Evolutionary conservation across 140 eudicot genomes (phyloP).

Genomic region (Stevia rebaudiana): DNA sequence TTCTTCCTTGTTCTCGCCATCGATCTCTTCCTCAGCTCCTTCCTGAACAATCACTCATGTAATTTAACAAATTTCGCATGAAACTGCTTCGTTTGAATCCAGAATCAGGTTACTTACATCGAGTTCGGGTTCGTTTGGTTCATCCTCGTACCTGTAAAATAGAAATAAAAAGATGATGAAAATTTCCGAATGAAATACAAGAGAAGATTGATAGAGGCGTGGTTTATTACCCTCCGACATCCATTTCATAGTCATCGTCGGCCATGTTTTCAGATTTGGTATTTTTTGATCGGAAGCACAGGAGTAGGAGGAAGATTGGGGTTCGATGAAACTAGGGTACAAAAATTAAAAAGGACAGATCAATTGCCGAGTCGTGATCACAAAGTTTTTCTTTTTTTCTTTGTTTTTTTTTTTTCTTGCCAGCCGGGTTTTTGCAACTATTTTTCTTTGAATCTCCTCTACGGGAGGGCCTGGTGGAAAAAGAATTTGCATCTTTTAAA

Average conservation of each 20-base stretch:
- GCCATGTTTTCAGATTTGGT: conserved; percentile 40
- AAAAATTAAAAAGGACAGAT: no score
- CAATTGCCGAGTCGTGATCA: no score
- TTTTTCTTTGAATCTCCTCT: no score
- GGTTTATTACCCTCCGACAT: conserved; percentile 42
- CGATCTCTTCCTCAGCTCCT: conserved; percentile 72
- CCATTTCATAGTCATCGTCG: conserved; percentile 75
- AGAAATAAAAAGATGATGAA: neutral
- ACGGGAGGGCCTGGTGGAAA: no score
- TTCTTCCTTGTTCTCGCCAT: conserved; percentile 51
- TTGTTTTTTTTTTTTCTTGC: no score
- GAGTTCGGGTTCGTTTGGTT: conserved; percentile 70
- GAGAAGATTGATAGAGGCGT: neutral
- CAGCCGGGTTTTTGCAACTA: no score
- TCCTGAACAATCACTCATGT: conserved; percentile 18
- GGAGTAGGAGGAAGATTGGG: neutral
- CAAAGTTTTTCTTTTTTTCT: no score
- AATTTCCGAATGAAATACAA: neutral
- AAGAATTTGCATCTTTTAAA: no score
- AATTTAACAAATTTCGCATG: no score
- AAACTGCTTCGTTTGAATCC: neutral
- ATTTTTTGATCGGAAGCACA: neutral
- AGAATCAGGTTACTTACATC: conserved; percentile 39
- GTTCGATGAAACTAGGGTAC: conserved; percentile 13
- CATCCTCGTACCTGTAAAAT: conserved; percentile 56